These are phyloP conservation scores for Marasmius fiardii DNA, from an alignment of 1,284 basidiomycete species.

Conservation along the genomic window DNA sequence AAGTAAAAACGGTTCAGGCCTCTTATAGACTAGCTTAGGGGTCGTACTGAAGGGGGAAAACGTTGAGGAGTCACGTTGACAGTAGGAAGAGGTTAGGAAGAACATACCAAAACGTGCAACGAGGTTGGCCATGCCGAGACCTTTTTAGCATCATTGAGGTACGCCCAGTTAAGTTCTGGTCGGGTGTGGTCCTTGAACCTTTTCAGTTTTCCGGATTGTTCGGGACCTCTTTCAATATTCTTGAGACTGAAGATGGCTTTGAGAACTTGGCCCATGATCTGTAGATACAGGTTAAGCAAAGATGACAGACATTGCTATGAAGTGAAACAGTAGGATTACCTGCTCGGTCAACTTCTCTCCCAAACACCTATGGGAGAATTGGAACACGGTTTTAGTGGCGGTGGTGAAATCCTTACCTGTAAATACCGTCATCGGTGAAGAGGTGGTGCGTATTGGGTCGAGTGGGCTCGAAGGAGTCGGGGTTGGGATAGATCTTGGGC, in stretches of 20 bases:
- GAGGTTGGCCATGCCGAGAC: constrained; percentile 50
- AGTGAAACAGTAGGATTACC: constrained; percentile 26
- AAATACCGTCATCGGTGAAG: constrained; percentile 46
- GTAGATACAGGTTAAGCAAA: not conserved
- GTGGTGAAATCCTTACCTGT: constrained; percentile 31
- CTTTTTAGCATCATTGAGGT: constrained; percentile 41
- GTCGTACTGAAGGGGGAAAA: too few species aligned
- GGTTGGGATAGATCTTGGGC: constrained; percentile 48
- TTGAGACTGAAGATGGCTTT: constrained; percentile 46
- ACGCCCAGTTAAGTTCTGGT: constrained; percentile 36
- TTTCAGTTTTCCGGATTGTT: constrained; percentile 48
- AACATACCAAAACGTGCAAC: constrained; percentile 40
- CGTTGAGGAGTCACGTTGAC: too few species aligned
- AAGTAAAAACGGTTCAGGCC: too few species aligned
- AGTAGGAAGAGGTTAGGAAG: too few species aligned
- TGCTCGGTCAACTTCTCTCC: constrained; percentile 56
- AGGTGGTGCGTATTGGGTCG: constrained; percentile 48
- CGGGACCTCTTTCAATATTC: constrained; percentile 51
- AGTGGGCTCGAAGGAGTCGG: constrained; percentile 41
- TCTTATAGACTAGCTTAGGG: too few species aligned
- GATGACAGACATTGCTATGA: constrained; percentile 14
- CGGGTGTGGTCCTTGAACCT: constrained; percentile 32
- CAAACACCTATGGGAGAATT: constrained; percentile 34
- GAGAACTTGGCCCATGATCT: constrained; percentile 45
- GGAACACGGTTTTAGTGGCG: not conserved